Base-by-base conservation (phyloP, 176 grass and related monocot genomes). In the Rhynchospora breviuscula region DNA sequence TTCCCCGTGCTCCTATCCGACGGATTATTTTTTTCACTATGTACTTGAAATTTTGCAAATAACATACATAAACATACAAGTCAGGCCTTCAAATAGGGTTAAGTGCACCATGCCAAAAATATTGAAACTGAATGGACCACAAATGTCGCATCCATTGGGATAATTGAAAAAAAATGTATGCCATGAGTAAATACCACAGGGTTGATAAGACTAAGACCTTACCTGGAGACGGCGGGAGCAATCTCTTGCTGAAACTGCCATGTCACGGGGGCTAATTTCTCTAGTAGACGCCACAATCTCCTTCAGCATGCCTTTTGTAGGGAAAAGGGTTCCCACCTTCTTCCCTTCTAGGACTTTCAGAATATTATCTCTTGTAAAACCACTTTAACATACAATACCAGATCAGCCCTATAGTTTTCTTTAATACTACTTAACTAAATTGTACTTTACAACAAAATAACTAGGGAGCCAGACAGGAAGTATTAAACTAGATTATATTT, bases 261-360 rank as follows among this genome's bases (percentile, higher is more conserved):
- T 95, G 56, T 95, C 89, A 80, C 71, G 88, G n/a, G 78, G 74
- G 88, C 67, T 90, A 81, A 84, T 83, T 83, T 92, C 84, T 35
- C 86, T 86, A 10, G 69, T 31, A 52, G 63, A 86, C 59, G 87
- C 83, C 77, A 81, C 89, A 93, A 92, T 95, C 26, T 65, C 80
- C 18, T 57, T 78, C 51, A 78, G 73, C 87, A 43, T 85, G 79
- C 90, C 88, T 49, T 89, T 79, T 83, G 92, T 91, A 79, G 94
- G 96, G 75, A 99, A 99, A 25, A 99, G 85, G 70, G 96, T 99
- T 80, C 96, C 96, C 45, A 99, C 88, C 87, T 85, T 99, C 78
- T 93, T 89, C 75, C 96, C 96, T 84, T 90, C 84, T 46, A 99
- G 93, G 76, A 99, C 96, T 85, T 91, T 95, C 68, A 90, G 2